Evolutionary conservation across 2,329 filamentous ascomycete species (phyloP), one percentile per base, ranked within the genome.

Genomic region (Orbilia quercus): DNA sequence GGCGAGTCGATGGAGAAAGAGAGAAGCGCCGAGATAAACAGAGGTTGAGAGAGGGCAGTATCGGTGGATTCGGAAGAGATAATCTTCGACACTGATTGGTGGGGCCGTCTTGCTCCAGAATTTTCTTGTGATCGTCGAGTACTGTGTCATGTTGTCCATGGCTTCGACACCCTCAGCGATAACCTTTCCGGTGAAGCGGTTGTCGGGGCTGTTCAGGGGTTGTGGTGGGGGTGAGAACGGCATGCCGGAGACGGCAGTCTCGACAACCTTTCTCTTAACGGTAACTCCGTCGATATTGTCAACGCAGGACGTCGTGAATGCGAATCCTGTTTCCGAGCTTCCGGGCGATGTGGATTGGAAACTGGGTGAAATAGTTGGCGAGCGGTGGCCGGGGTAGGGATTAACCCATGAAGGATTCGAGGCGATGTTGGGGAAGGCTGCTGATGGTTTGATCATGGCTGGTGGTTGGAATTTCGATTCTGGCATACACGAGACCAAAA

Each of bases 11-110:
- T 94, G 89, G 76, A 97, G 94, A 82, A 96, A 98, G 7, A 90
- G 84, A 50, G 91, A 92, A 2, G 93, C 90, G 0, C 94, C 92
- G 23, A 99, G 88, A 81, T 96, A 97, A 7, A 98, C 94, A 22
- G 90, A 94, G 0, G 93, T 92, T 75, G 91, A 96, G 87, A 96
- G 92, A 2, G 95, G 93, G 79, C 94, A 98, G 82, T 90, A 97
- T 67, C 88, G 88, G 81, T 98, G 93, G 69, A 98, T 87, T 14
- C 77, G 77, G 78, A 89, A 84, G 22, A 98, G 86, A 79, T 98
- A 99, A 75, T 95, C 90, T 78, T 90, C 87, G 50, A 97, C 85
- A 36, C 88, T 85, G 76, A 98, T 94, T 9, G 90, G 89, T 18
- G 95, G 94, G 14, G 92, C 88, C 55, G 88, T 87, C 80, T 95